These are phyloP conservation scores for Filobasidium uniguttulatum DNA, from an alignment of 1,284 basidiomycete genomes.

Conservation along the genomic window DNA sequence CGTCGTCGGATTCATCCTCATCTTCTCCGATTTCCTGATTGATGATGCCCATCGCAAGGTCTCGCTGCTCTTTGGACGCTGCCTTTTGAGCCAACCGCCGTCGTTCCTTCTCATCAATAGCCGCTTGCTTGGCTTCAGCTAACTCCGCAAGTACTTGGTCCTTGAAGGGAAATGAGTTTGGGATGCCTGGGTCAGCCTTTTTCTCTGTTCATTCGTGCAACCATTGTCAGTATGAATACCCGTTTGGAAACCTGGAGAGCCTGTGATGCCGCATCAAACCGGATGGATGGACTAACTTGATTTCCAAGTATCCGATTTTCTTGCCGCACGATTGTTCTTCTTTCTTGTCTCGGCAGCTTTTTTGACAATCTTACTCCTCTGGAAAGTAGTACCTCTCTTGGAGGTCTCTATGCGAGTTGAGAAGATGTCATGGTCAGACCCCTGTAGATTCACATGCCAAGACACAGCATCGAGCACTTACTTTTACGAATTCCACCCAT, in stretches of 20 bases:
- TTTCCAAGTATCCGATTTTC: constrained; percentile 81
- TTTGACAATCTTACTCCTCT: constrained; percentile 61
- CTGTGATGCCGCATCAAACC: not conserved
- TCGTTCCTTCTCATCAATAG: constrained; percentile 7
- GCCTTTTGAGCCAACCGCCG: constrained; percentile 9
- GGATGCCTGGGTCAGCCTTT: constrained; percentile 85
- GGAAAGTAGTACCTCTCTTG: constrained; percentile 58
- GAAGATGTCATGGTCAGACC: not conserved
- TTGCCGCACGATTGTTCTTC: constrained; percentile 63
- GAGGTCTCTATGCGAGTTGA: constrained; percentile 53
- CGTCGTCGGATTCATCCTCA: constrained; percentile 14
- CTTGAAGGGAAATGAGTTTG: constrained; percentile 95
- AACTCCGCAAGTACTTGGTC: constrained; percentile 89
- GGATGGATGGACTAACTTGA: constrained; percentile 52
- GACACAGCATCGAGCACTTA: not conserved
- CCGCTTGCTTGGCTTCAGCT: constrained; percentile 55
- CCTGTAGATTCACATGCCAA: too few relatives aligned
- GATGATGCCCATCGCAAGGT: not conserved
- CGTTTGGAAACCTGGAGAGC: not conserved
- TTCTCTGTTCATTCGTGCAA: constrained; percentile 55
- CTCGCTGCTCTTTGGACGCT: not conserved
- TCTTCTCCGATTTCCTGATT: constrained; percentile 20
- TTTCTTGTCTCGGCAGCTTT: constrained; percentile 65
- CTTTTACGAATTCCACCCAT: constrained; percentile 3
- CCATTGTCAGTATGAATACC: constrained; percentile 1